Evolutionary conservation across 352 stramenopile genomes (phyloP).

Genomic region (Phytophthora litchii): DNA sequence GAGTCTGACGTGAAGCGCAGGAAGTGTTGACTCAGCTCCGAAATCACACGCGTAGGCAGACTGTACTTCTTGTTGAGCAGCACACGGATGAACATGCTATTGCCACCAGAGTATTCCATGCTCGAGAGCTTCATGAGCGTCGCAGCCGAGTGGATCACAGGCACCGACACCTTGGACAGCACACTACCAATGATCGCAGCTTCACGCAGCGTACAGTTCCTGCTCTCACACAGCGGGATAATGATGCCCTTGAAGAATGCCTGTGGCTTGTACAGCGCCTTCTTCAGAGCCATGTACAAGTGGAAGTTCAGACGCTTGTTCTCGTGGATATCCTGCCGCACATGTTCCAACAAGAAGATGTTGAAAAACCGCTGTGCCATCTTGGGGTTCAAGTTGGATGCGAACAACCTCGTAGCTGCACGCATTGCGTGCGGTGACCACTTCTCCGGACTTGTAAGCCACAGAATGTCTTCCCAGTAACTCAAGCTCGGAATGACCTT

Average conservation of each 20-base stretch:
- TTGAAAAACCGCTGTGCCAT: constrained; percentile 99
- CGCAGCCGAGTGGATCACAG: constrained; percentile 98
- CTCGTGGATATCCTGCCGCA: constrained; percentile 96
- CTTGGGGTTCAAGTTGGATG: constrained; percentile 99
- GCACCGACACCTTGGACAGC: constrained; percentile 98
- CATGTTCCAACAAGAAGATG: constrained; percentile 96
- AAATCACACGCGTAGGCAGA: constrained; percentile 96
- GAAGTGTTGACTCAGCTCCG: constrained; percentile 97
- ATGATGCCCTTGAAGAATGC: constrained; percentile 99
- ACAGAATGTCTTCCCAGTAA: constrained; percentile 99
- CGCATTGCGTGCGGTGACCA: constrained; percentile 99
- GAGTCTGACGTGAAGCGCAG: constrained; percentile 90
- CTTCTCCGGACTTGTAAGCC: constrained; percentile 96
- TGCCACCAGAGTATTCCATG: constrained; percentile 96
- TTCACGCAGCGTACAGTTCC: constrained; percentile 96
- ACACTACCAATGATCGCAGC: constrained; percentile 98
- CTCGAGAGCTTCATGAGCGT: constrained; percentile 98
- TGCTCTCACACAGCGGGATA: constrained; percentile 95
- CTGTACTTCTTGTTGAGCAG: constrained; percentile 99
- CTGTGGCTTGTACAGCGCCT: constrained; percentile 98
- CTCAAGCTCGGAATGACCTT: constrained; percentile 99
- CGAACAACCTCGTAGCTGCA: constrained; percentile 97
- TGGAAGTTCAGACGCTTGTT: constrained; percentile 99
- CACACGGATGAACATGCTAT: constrained; percentile 98
- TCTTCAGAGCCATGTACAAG: constrained; percentile 99